Evolutionary conservation across 495 filamentous ascomycete genomes (phyloP).

Genomic region (Hypoxylon crocopeplum): DNA sequence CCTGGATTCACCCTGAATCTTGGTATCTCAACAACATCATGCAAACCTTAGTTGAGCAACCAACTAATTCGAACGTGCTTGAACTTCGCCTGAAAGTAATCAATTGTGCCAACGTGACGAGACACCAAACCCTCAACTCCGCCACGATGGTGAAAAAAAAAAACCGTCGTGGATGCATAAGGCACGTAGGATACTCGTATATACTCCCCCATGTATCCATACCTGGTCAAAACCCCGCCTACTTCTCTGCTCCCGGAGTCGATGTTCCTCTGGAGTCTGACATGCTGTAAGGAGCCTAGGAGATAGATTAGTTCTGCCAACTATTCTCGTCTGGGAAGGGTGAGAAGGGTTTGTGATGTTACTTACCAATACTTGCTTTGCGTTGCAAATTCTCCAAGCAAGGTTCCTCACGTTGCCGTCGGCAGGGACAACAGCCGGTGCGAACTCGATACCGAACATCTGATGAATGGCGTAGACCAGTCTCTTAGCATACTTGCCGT

Average conservation of each 20-base stretch:
- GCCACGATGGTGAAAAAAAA: too few species aligned
- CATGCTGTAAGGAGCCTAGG: conserved; percentile 71
- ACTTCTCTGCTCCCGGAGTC: conserved; percentile 58
- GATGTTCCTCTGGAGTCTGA: conserved; percentile 61
- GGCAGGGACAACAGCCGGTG: conserved; percentile 87
- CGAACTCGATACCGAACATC: conserved; percentile 98
- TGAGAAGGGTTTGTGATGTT: neutral
- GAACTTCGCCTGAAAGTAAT: neutral
- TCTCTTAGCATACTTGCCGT: conserved; percentile 85
- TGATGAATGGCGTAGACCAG: conserved; percentile 93
- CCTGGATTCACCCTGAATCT: too few species aligned
- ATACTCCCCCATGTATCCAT: neutral
- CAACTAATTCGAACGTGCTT: neutral
- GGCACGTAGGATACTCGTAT: too few species aligned
- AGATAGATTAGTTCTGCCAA: conserved; percentile 16
- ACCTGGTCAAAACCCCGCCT: neutral
- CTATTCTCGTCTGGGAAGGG: neutral
- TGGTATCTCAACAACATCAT: conserved; percentile 15
- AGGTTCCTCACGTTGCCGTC: conserved; percentile 92
- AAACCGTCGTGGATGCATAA: too few species aligned
- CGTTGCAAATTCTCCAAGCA: conserved; percentile 94
- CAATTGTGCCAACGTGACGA: too few species aligned
- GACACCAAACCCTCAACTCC: conserved; percentile 1
- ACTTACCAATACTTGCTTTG: conserved; percentile 91
- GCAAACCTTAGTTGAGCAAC: neutral